Base-by-base conservation (phyloP, 306 rosid species). In the Dryas octopetala region DNA sequence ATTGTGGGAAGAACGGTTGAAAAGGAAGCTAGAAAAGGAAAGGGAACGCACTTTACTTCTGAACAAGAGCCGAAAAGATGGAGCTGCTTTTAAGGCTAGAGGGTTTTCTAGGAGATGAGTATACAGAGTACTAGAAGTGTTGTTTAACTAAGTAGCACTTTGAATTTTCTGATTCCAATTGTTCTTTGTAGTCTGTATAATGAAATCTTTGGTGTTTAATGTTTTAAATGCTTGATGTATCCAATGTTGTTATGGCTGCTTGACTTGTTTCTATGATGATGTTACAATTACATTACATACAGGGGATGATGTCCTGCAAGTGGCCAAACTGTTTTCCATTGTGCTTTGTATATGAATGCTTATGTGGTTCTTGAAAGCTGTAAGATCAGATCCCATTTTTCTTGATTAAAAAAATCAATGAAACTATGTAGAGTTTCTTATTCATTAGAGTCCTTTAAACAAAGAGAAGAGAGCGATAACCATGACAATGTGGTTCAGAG, bases 21-120 rank as follows among this genome's bases (percentile, higher is more conserved):
- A 68, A 65, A 87, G 98, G 90, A 85, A 66, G 78, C 76, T 58
- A 17, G 98, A 93, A 85, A 93, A 88, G 89, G 98, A 90, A 14
- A 86, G 97, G 75, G 97, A 87, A 69, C 83, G 74, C n/a, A 85
- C 91, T 11, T 77, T 94, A 84, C 45, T 77, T 45, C 38, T 17
- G 9, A 19, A 19, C 23, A 19, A 19, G 23, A 19, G 23, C 23
- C 23, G 0, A 19, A 19, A 19, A 19, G 23, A 19, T 19, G 23
- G 23, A 19, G 23, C 23, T 19, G 23, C 23, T 19, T 19, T 19
- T 19, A 19, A 19, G 23, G 23, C 23, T 19, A 19, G 23, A 19
- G 23, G 23, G 23, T 19, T 19, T 19, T 19, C 23, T 19, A 19
- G 23, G 23, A 19, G 23, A 19, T 19, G 23, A 19, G 23, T 19